Base-by-base conservation (phyloP, 139 green algal species). In the Chlorella ohadii region DNA sequence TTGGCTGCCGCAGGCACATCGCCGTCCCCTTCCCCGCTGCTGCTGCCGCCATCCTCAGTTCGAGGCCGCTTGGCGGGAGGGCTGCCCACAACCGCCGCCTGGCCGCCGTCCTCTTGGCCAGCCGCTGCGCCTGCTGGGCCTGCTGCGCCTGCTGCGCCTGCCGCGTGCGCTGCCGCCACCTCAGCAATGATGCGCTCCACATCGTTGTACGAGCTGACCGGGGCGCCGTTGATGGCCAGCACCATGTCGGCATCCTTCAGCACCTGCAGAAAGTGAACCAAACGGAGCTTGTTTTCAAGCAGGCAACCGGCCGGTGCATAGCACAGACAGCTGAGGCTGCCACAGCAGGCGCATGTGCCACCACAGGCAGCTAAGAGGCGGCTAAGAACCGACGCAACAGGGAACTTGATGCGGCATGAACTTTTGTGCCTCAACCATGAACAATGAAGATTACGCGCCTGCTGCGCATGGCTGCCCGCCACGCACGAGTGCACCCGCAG, bases 241-340 rank as follows among this genome's bases (percentile, higher is more conserved):
- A 98, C 47, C 85, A 98, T 92, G 87, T 98, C 95, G 0, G 93
- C 95, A 27, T 92, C 90, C 38, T 90, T 66, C 17, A 98, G 90
- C 27, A 94, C 88, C 28, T 89, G 76, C 51, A 71, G 15, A 13
- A 36, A 25, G 70, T 47, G 63, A 28, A 28, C 28, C 1, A 28
- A 3, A 36, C 7, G 44, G 44, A 51, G 44, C 44, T 51, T 6
- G 44, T n/a, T n/a, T n/a, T n/a, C n/a, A n/a, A n/a, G n/a, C n/a
- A n/a, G n/a, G n/a, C n/a, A n/a, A n/a, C n/a, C n/a, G n/a, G n/a
- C n/a, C n/a, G n/a, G n/a, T 13, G 59, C 23, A n/a, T 67, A 2
- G 59, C 59, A 33, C 22, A 23, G 22, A 20, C 22, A 67, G 59
- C 59, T 68, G 28, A n/a, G n/a, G n/a, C n/a, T n/a, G n/a, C n/a